Evolutionary conservation across 2,329 filamentous ascomycete species (phyloP), one percentile per base, ranked within the genome.

Genomic region (Nemania serpens): DNA sequence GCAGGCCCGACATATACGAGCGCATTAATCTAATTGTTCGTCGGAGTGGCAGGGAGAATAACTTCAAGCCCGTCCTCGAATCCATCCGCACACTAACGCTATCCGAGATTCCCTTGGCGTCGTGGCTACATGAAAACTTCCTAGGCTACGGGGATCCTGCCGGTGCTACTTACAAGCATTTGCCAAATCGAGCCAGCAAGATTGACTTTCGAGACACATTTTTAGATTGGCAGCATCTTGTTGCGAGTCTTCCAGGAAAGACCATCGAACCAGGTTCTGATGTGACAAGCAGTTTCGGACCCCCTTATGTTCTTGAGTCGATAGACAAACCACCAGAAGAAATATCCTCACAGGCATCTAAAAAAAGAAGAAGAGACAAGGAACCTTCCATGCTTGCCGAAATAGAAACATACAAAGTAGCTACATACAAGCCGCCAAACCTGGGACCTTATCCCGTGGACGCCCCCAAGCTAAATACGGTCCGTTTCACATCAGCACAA

Each of bases 71-170:
- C 10, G 88, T 99, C 10, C 81, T 99, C 37, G 91, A 97, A 70
- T 97, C 93, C 1, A 96, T 99, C 72, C 91, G 90, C 71, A 91
- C 87, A 65, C 83, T 99, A 33, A 90, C 92, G 1, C 81, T 96
- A 36, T 93, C 93, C 0, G 91, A 96, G 68, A 88, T 94, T 18
- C 90, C 91, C 6, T 82, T 98, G 55, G 93, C 95, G 13, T 85
- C 88, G 2, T 99, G 95, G 95, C 82, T 99, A 45, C 92, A 97
- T 70, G 95, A 98, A 68, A 94, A 98, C 10, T 99, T 98, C 75
- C 80, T 99, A n/a, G 95, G 95, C 2, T 98, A 96, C 74, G 95
- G 95, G 48, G 93, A 99, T 75, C 94, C 95, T 59, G 85, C 91
- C 33, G 89, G 91, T 60, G 95, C 95, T 36, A 90, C 87, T 20